phyloP scores from a whole-genome alignment of 148 eudicot genomes.

The Rhododendron henanense region DNA sequence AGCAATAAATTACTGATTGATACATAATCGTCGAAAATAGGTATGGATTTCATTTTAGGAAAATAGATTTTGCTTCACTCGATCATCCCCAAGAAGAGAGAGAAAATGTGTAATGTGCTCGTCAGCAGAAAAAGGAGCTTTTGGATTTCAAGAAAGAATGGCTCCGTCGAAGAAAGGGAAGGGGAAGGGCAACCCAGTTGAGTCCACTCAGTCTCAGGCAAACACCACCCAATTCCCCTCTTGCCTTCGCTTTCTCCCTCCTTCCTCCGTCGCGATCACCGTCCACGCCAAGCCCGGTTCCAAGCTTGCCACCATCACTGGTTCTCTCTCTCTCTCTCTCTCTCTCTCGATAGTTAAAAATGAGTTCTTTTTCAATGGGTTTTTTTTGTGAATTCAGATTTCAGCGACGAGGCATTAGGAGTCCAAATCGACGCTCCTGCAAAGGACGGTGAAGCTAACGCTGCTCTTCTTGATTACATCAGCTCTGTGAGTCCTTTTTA shows the following conservation, averaged over 20 bases:
- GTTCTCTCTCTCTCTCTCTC: constrained; percentile 28
- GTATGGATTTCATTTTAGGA: neutral
- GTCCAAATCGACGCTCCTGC: constrained; percentile 98
- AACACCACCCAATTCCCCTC: constrained; percentile 34
- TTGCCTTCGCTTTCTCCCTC: constrained; percentile 55
- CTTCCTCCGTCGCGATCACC: constrained; percentile 76
- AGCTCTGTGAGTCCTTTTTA: constrained; percentile 51
- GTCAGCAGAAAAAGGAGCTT: neutral
- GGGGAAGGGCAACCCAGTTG: constrained; percentile 33
- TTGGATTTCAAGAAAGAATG: constrained; percentile 20
- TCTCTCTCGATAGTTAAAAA: neutral
- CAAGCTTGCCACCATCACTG: constrained; percentile 78
- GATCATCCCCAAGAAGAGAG: neutral
- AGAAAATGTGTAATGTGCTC: too few species aligned
- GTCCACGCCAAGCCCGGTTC: constrained; percentile 97
- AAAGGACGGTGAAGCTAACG: constrained; percentile 92
- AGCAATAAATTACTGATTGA: neutral
- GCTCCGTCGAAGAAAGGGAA: constrained; percentile 70
- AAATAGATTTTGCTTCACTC: neutral
- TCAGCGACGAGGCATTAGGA: constrained; percentile 77
- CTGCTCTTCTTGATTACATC: constrained; percentile 77
- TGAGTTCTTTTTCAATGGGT: neutral
- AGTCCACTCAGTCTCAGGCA: constrained; percentile 30
- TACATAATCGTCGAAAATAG: neutral
- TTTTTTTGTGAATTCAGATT: constrained; percentile 33